A percentile compares a stretch with the other conserved stretches of the same genome.
Conservation (phyloP, 192 early-diverging fungal genomes). For the Pilaira anomala region DNA sequence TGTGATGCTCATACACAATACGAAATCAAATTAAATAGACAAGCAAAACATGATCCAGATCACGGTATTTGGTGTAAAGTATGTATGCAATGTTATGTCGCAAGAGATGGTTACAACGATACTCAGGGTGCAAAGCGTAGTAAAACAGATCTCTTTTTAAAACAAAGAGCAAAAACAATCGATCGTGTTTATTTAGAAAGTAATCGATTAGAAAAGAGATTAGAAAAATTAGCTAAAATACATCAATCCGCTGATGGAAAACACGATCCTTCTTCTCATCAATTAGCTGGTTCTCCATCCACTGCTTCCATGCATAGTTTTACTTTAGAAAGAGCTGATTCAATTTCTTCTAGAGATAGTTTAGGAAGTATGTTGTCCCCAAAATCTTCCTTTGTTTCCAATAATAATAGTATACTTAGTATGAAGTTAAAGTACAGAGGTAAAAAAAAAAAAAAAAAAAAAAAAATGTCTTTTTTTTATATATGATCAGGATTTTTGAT, state of each 20-base stretch:
- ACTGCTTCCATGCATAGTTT: conserved; percentile 3
- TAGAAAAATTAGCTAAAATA: conserved; percentile 56
- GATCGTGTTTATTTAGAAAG: conserved; percentile 63
- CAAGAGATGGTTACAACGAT: conserved; percentile 40
- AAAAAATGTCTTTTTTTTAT: no score
- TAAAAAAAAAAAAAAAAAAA: not conserved
- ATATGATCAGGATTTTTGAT: not conserved
- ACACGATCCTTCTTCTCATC: not conserved
- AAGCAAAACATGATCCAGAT: conserved; percentile 56
- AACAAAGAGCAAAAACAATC: conserved; percentile 47
- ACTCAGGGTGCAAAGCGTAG: conserved; percentile 38
- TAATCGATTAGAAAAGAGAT: conserved; percentile 68
- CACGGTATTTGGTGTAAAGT: conserved; percentile 58
- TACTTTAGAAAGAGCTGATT: conserved; percentile 16
- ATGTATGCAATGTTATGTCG: conserved; percentile 53
- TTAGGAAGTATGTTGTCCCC: conserved; percentile 25
- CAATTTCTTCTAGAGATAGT: conserved; percentile 30
- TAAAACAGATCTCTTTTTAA: conserved; percentile 50
- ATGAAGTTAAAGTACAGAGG: conserved; percentile 34
- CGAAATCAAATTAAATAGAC: conserved; percentile 53
- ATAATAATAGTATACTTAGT: conserved; percentile 28
- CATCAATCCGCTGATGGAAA: conserved; percentile 23
- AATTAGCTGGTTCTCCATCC: not conserved
- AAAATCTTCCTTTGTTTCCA: conserved; percentile 13
- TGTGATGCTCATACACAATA: conserved; percentile 58